Conservation (phyloP, 495 filamentous ascomycete genomes). For the Talaromyces wortmannii region DNA sequence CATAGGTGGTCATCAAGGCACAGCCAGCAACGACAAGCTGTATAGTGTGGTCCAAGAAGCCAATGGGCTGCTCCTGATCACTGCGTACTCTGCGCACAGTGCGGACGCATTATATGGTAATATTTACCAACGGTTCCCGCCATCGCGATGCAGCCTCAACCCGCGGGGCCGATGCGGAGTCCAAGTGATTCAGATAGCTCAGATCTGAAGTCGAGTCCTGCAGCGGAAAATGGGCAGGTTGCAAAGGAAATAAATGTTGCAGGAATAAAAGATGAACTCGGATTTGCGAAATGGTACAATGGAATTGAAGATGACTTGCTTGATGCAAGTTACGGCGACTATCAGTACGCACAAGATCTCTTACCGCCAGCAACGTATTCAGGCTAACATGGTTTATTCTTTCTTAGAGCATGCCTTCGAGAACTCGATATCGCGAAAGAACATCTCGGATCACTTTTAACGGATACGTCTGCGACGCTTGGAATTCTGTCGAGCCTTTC, state of each 20-base stretch:
- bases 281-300: conserved; percentile 57
- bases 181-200: conserved; percentile 36
- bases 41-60: neutral
- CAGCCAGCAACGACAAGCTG: neutral
- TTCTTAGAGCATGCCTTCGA: conserved; percentile 61
- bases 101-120: neutral
- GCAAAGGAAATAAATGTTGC: conserved; percentile 15
- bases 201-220: neutral
- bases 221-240: conserved; percentile 11
- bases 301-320: conserved; percentile 59
- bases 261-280: conserved; percentile 43
- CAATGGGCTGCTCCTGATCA: neutral
- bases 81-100: neutral
- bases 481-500: conserved; percentile 68
- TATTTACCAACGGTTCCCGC: neutral
- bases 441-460: conserved; percentile 74
- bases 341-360: conserved; percentile 51
- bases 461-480: conserved; percentile 65
- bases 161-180: conserved; percentile 27
- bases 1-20: neutral
- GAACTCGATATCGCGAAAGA: conserved; percentile 72
- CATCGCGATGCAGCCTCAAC: conserved; percentile 17
- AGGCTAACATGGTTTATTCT: neutral
- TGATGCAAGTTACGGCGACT: conserved; percentile 77
- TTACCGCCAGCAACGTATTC: neutral